Evolutionary conservation across 1,139 yeast species (phyloP).

Genomic region (Suhomyces taliae): DNA sequence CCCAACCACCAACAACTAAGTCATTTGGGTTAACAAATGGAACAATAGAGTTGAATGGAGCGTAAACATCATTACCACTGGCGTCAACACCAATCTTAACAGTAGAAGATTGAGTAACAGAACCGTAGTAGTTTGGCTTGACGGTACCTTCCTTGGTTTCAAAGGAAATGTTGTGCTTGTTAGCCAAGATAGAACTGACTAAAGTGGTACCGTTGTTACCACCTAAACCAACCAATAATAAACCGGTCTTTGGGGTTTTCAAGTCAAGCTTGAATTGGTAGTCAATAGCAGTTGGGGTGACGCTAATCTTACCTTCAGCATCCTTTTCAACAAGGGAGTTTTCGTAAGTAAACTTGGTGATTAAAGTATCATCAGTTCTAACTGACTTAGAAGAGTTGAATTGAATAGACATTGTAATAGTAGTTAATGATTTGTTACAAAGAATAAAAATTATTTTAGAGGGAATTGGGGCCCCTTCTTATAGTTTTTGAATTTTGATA

Average conservation of each 20-base stretch:
- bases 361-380: constrained; percentile 58
- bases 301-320: constrained; percentile 56
- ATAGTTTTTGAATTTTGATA: constrained; percentile 15
- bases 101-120: constrained; percentile 94
- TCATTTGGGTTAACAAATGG: constrained; percentile 92
- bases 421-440: background rate
- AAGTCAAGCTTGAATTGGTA: constrained; percentile 87
- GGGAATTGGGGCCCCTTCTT: constrained; percentile 17
- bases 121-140: constrained; percentile 88
- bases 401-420: constrained; percentile 33
- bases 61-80: constrained; percentile 82
- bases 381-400: constrained; percentile 64
- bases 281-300: constrained; percentile 70
- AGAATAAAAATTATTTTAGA: background rate
- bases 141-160: constrained; percentile 79
- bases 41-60: constrained; percentile 85
- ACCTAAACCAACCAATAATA: constrained; percentile 90
- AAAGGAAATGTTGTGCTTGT: constrained; percentile 75
- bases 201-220: constrained; percentile 96
- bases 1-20: constrained; percentile 93
- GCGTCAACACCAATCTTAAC: constrained; percentile 85
- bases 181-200: constrained; percentile 82
- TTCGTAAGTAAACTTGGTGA: constrained; percentile 71
- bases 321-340: constrained; percentile 58
- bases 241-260: constrained; percentile 81